Base-by-base conservation (phyloP, 345 rosid species). In the Pseudoturritis turrita region DNA sequence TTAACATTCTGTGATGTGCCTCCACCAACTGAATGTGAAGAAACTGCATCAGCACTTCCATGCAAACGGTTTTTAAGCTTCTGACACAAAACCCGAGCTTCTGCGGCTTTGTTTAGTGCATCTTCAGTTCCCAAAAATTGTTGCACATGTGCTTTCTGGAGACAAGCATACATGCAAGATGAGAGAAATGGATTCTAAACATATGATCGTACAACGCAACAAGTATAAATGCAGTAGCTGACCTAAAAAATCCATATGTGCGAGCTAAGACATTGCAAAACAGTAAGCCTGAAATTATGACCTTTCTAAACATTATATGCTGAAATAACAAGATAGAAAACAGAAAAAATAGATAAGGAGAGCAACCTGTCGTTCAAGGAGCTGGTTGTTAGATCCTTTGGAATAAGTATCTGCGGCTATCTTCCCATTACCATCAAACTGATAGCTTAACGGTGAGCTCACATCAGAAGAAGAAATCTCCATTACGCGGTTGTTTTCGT, bases 41-140 rank as follows among this genome's bases (percentile, higher is more conserved):
- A 82, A 68, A 74, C 81, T 36, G 61, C 70, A 77, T 84, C 87
- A 45, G 77, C 82, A 82, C 78, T 81, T 77, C 89, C 96, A 65
- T 86, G 81, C 82, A 91, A 81, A 53, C 83, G 85, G 74, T 86
- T 81, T 72, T 85, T 76, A 73, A 89, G 89, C 73, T 82, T 87
- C 69, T 85, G 88, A 74, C 81, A 87, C 68, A 85, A 78, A 58
- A 81, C 86, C 80, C 93, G 86, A 52, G 97, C 91, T 82, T 89
- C 94, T 22, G 87, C 86, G 74, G 94, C 90, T 83, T 85, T 89
- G 83, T 89, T 89, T 50, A 84, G 76, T 44, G 97, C 88, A 81
- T 87, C 94, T 83, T 91, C 94, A 78, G 96, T 89, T 21, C 90
- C 96, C 80, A 89, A 74, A 85, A 91, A 89, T 81, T 89, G 97